A percentile compares a stretch with the other conserved stretches of the same genome.
Evolutionary conservation across 257 asterid genomes (phyloP).

Genomic region (Solanum gandarillasii): DNA sequence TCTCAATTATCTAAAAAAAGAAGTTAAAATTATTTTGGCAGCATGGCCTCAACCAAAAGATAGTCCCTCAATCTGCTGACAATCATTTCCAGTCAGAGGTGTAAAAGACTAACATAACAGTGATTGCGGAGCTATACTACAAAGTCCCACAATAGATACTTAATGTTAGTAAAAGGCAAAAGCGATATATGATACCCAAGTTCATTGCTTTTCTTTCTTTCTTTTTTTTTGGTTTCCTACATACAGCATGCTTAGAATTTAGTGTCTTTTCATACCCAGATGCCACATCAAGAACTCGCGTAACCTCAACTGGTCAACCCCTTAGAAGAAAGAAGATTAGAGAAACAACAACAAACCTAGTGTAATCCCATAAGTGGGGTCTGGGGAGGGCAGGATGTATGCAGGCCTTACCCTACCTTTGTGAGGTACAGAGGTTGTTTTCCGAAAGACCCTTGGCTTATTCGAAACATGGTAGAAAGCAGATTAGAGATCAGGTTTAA

Average conservation of each 20-base stretch:
- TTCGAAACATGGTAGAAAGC: not conserved
- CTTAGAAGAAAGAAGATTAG: not conserved
- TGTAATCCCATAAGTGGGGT: not conserved
- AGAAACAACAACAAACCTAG: not conserved
- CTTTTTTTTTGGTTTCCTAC: not conserved
- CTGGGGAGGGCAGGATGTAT: not conserved
- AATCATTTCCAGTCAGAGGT: not conserved
- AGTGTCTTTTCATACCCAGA: not conserved
- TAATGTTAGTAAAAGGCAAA: not conserved
- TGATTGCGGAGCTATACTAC: not conserved
- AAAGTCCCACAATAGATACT: not conserved
- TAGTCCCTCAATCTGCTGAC: not conserved
- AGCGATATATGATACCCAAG: not conserved
- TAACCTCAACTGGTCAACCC: not conserved
- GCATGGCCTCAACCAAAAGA: not conserved
- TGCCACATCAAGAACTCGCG: not conserved
- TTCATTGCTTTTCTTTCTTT: no score
- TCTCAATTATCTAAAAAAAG: not conserved
- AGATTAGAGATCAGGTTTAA: not conserved
- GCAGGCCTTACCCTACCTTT: not conserved
- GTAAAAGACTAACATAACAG: not conserved
- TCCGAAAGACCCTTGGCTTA: not conserved
- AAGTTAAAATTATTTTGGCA: not conserved
- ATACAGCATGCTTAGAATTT: not conserved
- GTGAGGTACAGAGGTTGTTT: not conserved